Conservation (phyloP, 805 yeast genomes). For the Cyberlindnera veronae region DNA sequence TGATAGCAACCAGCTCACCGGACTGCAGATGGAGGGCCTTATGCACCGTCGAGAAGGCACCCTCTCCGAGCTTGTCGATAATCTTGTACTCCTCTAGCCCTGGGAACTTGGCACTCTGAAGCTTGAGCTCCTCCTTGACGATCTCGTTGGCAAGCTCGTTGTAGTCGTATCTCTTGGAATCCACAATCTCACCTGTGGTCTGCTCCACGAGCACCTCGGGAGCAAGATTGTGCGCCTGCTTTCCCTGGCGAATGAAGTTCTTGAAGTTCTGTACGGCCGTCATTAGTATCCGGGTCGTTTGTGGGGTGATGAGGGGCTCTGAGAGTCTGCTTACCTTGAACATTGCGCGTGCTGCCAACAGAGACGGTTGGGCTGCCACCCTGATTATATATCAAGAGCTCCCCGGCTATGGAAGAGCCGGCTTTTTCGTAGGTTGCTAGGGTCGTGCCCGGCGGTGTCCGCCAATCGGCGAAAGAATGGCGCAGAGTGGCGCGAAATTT, state of each 20-base stretch:
- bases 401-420: background rate
- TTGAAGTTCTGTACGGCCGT: constrained; percentile 33
- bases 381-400: background rate
- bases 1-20: constrained; percentile 60
- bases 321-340: too few relatives aligned
- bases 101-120: constrained; percentile 22
- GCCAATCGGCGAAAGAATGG: background rate
- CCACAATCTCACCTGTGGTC: background rate
- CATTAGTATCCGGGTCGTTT: too few relatives aligned
- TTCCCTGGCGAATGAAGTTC: constrained; percentile 43
- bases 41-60: constrained; percentile 87
- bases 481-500: background rate
- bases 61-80: constrained; percentile 60
- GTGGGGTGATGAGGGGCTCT: too few relatives aligned
- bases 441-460: background rate
- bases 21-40: constrained; percentile 52
- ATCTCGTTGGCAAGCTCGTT: constrained; percentile 27
- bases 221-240: constrained; percentile 30
- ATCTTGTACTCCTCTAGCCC: constrained; percentile 31
- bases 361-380: too few relatives aligned
- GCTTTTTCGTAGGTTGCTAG: background rate
- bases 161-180: constrained; percentile 18
- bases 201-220: constrained; percentile 10
- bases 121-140: constrained; percentile 24
- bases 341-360: too few relatives aligned